phyloP scores from a whole-genome alignment of 108 stramenopile species.

The Discostella stelligeroides region DNA sequence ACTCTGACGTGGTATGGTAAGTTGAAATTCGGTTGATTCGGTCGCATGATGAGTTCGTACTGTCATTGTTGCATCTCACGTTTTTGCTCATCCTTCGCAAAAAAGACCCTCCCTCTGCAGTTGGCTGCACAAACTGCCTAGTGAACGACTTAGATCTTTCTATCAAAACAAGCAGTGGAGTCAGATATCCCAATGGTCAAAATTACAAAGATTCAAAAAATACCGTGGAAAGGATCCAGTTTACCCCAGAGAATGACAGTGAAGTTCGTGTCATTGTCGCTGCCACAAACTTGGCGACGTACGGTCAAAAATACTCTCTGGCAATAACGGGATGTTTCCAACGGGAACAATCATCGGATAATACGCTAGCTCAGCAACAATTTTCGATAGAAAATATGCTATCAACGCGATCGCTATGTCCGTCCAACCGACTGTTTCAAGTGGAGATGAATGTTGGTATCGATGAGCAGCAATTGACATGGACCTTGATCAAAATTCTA shows the following conservation, averaged over 20 bases:
- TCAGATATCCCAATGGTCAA: constrained; percentile 48
- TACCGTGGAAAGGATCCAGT: constrained; percentile 48
- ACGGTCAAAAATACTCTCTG: constrained; percentile 33
- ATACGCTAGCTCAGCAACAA: not conserved
- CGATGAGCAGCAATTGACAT: constrained; percentile 10
- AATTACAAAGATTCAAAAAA: constrained; percentile 31
- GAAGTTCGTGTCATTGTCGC: constrained; percentile 26
- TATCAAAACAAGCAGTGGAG: constrained; percentile 16
- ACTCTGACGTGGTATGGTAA: constrained; percentile 65
- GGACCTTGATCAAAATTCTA: constrained; percentile 16
- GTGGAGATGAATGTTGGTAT: constrained; percentile 1
- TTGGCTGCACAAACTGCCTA: constrained; percentile 54
- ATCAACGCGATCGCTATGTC: constrained; percentile 1
- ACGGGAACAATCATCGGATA: not conserved
- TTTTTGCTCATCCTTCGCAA: not conserved
- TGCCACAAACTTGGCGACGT: constrained; percentile 29
- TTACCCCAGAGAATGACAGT: constrained; percentile 18
- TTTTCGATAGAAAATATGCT: not conserved
- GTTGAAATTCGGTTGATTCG: not conserved
- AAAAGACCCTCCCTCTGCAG: constrained; percentile 56
- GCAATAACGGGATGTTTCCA: constrained; percentile 38
- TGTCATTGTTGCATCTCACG: not conserved
- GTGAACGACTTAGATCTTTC: constrained; percentile 75
- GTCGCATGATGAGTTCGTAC: not conserved
- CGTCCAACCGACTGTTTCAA: constrained; percentile 3